Evolutionary conservation across 139 green algal species (phyloP).

Genomic region (Chlorella sp.): DNA sequence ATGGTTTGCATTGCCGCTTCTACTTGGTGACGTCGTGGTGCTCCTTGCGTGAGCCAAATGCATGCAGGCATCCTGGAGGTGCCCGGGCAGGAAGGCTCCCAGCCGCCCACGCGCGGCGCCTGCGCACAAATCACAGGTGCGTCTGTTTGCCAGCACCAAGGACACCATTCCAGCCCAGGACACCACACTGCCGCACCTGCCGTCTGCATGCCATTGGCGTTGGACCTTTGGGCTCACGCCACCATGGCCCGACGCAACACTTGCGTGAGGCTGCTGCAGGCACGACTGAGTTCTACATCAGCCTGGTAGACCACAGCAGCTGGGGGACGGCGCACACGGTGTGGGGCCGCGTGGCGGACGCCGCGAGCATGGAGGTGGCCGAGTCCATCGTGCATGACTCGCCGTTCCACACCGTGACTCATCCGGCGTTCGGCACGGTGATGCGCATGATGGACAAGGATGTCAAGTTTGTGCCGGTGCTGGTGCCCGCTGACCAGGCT

Average conservation of each 20-base stretch:
- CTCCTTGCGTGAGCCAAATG: too few relatives aligned
- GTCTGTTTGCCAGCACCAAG: too few relatives aligned
- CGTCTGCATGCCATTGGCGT: too few relatives aligned
- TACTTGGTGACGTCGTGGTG: too few relatives aligned
- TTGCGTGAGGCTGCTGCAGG: too few relatives aligned
- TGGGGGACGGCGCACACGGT: neutral
- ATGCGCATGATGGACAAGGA: neutral
- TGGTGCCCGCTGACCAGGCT: too few relatives aligned
- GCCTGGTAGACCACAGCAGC: neutral
- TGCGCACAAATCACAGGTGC: neutral
- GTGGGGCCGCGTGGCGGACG: neutral
- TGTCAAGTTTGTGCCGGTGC: neutral
- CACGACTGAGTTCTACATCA: neutral
- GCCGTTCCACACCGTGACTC: neutral
- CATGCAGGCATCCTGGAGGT: neutral
- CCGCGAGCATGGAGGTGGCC: neutral
- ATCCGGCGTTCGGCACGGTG: neutral
- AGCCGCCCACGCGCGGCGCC: neutral
- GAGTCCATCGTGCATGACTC: neutral
- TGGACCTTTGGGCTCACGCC: too few relatives aligned
- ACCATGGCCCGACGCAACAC: too few relatives aligned
- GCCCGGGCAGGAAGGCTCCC: neutral
- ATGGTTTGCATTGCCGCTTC: neutral
- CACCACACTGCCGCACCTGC: too few relatives aligned
- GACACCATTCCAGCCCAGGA: too few relatives aligned